Conservation (phyloP, 2,329 filamentous ascomycete genomes). For the Ophiosphaerella narmari region DNA sequence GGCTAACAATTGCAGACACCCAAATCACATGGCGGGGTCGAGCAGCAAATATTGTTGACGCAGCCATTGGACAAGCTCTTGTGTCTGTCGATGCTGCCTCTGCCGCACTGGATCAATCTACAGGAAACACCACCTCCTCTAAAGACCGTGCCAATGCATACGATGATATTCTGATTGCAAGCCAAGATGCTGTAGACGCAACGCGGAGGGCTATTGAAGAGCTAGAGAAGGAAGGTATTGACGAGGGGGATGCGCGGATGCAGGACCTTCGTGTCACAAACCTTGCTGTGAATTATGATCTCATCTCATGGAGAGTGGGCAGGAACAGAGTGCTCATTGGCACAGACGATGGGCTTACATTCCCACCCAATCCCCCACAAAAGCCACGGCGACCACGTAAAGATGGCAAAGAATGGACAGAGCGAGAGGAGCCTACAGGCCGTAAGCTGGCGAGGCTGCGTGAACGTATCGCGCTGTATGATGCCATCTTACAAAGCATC, state of each 20-base stretch:
- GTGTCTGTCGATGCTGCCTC: slow-evolving; percentile 67
- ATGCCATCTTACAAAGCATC: slow-evolving; percentile 87
- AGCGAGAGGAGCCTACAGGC: slow-evolving; percentile 69
- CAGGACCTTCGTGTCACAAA: slow-evolving; percentile 91
- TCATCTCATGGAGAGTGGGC: slow-evolving; percentile 93
- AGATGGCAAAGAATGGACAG: slow-evolving; percentile 51
- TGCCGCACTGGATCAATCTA: slow-evolving; percentile 52
- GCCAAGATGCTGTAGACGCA: slow-evolving; percentile 91
- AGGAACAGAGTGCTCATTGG: slow-evolving; percentile 89
- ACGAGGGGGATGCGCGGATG: slow-evolving; percentile 83
- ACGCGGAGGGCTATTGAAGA: slow-evolving; percentile 94
- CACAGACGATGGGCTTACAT: slow-evolving; percentile 73
- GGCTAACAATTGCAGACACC: slow-evolving; percentile 43
- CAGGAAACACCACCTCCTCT: slow-evolving; percentile 50
- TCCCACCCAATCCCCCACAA: slow-evolving; percentile 57
- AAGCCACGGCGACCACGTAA: slow-evolving; percentile 58
- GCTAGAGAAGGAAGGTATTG: slow-evolving; percentile 78
- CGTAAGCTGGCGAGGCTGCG: slow-evolving; percentile 79
- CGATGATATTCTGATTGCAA: slow-evolving; percentile 85
- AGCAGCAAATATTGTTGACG: slow-evolving; percentile 88
- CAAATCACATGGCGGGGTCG: slow-evolving; percentile 85
- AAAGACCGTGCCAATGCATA: slow-evolving; percentile 83
- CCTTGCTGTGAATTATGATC: slow-evolving; percentile 90
- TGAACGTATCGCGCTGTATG: slow-evolving; percentile 87
- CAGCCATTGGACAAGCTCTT: slow-evolving; percentile 84